phyloP scores from a whole-genome alignment of 2,329 filamentous ascomycete genomes.

The Rachicladosporium sp. region DNA sequence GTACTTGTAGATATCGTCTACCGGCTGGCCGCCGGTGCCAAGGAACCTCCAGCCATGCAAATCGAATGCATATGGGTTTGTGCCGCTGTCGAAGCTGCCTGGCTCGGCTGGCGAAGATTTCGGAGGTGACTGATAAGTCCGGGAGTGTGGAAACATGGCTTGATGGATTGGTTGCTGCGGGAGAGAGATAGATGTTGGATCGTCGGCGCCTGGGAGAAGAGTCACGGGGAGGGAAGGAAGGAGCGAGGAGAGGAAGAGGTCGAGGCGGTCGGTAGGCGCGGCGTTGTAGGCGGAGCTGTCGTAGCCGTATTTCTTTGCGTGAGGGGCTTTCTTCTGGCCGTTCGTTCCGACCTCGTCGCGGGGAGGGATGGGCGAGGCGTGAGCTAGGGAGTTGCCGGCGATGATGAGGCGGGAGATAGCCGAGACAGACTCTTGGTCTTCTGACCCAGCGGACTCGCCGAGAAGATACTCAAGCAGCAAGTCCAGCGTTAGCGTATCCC shows the following conservation, averaged over 20 bases:
- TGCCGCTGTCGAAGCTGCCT: slow-evolving; percentile 77
- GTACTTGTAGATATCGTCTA: slow-evolving; percentile 90
- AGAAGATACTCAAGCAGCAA: slow-evolving; percentile 78
- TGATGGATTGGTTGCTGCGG: slow-evolving; percentile 89
- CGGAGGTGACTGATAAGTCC: slow-evolving; percentile 48
- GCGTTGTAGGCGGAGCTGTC: slow-evolving; percentile 82
- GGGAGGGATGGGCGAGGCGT: slow-evolving; percentile 34
- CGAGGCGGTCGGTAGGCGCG: slow-evolving; percentile 68
- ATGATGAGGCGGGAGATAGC: slow-evolving; percentile 77
- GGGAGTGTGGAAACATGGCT: slow-evolving; percentile 72
- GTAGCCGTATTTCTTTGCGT: slow-evolving; percentile 79
- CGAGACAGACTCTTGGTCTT: slow-evolving; percentile 46
- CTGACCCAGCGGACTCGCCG: slow-evolving; percentile 58
- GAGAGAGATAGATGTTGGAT: slow-evolving; percentile 79
- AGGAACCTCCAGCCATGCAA: slow-evolving; percentile 81
- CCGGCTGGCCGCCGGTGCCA: slow-evolving; percentile 79
- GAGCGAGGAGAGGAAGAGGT: slow-evolving; percentile 67
- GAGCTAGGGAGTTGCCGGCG: slow-evolving; percentile 71
- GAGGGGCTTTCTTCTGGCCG: slow-evolving; percentile 29
- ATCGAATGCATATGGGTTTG: slow-evolving; percentile 87
- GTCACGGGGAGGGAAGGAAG: slow-evolving; percentile 82
- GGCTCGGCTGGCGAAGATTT: slow-evolving; percentile 25
- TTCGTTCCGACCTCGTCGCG: slow-evolving; percentile 32
- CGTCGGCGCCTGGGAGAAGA: slow-evolving; percentile 67
- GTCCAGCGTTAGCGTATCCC: slow-evolving; percentile 61